Base-by-base conservation (phyloP, 2,329 filamentous ascomycete genomes). In the Rosellinia necatrix region DNA sequence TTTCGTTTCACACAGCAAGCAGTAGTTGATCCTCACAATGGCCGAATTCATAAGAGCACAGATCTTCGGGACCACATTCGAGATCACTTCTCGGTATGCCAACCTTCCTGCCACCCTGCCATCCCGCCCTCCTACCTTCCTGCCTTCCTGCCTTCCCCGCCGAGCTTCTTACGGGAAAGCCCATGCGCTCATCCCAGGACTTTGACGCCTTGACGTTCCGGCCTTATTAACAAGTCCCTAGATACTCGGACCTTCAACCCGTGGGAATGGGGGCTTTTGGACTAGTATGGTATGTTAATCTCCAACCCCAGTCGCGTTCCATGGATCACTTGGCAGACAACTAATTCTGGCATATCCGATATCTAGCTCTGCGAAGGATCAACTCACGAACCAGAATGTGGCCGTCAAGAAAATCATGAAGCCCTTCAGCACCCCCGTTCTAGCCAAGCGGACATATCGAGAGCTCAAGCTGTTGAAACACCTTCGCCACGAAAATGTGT, bases 361-460 rank as follows among this genome's bases (percentile, higher is more conserved):
- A 25, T 58, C 54, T 44, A 97, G 93, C 78, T 97, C 94, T 63
- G 94, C 94, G 56, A 93, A 92, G 78, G 94, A 99, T 75, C 92
- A 97, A 80, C 91, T 99, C 76, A 97, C 94, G 58, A 90, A 85
- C 74, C 92, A 97, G 76, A 92, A 92, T 76, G 94, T 99, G 60
- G 94, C 94, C 57, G 92, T 99, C 73, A 99, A 99, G 85, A 99
- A 99, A 85, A 99, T 99, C 72, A 97, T 99, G 93, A 99, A 97
- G 81, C 94, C 94, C 8, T 99, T 99, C 78, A 97, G 92, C 82
- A 99, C 94, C n/a, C 92, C 94, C 1, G 94, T 99, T 56, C 82
- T 99, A 43, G 94, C 94, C 56, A 99, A 99, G 81, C 86, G 94
- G 72, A 99, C 94, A 65, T 99, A 99, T 75, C 88, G 94, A 71